Evolutionary conservation across 129 eudicot species (phyloP).

Genomic region (Solidago caesia): DNA sequence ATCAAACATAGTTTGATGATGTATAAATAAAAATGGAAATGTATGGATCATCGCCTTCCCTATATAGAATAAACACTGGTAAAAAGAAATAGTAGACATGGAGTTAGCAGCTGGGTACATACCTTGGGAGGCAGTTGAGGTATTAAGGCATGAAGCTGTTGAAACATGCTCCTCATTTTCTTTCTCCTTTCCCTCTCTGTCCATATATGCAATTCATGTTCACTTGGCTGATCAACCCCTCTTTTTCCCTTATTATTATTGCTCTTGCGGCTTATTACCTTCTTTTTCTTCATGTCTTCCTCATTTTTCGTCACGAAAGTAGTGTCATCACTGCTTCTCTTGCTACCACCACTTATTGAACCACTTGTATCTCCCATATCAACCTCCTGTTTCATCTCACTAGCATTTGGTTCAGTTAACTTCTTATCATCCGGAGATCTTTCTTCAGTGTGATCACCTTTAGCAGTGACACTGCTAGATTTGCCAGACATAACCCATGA

Average conservation of each 20-base stretch:
- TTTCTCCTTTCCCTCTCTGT: conserved; percentile 94
- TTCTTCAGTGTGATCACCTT: conserved; percentile 1
- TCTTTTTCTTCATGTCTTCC: not conserved
- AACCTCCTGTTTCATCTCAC: conserved; percentile 1
- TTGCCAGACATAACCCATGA: conserved; percentile 27
- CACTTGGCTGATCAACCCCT: conserved; percentile 30
- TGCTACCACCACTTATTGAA: conserved; percentile 4
- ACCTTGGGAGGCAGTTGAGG: conserved; percentile 89
- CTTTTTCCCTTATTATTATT: conserved; percentile 20
- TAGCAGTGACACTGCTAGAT: not conserved
- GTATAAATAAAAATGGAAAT: too few relatives aligned
- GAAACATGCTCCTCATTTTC: conserved; percentile 88
- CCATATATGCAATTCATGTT: conserved; percentile 75
- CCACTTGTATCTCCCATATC: conserved; percentile 1
- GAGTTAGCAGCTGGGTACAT: not conserved
- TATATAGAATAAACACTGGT: not conserved
- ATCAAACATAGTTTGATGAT: too few relatives aligned
- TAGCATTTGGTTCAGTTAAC: not conserved
- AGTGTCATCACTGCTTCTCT: conserved; percentile 21
- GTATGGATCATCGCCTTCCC: too few relatives aligned
- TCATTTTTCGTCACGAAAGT: conserved; percentile 3
- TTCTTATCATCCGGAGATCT: conserved; percentile 6
- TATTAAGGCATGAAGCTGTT: conserved; percentile 71
- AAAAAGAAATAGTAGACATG: not conserved
- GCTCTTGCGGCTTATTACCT: not conserved